Evolutionary conservation across 2,329 filamentous ascomycete species (phyloP), one percentile per base, ranked within the genome.

Genomic region (Pseudopyricularia cyperi): DNA sequence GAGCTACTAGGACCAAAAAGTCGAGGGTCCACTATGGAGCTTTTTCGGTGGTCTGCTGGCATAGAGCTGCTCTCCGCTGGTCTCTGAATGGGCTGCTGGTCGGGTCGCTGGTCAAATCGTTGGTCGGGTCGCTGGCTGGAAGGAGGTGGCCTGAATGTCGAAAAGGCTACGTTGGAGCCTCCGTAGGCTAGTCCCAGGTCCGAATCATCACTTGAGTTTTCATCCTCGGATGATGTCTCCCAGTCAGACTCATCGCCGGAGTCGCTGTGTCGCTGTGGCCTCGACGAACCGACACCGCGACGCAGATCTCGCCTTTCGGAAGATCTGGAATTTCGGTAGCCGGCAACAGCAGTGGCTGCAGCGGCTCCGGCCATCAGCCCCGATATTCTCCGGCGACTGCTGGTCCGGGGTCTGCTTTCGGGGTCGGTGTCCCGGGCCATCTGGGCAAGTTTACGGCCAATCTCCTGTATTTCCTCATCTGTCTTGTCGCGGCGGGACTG

Each of bases 1-100:
- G 77, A 82, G 61, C 82, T 83, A 52, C 74, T 66, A 14, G 77
- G 79, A 4, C 78, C 79, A 60, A 82, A 82, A 37, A 79, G 66
- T 54, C 69, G 66, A 12, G 78, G 80, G 56, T 81, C 78, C 47
- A 81, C 78, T 26, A 78, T 64, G 19, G 74, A 76, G 48, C 65
- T 70, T 61, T 72, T 75, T 17, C 42, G 64, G 59, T 48, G 69
- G 63, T 51, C 61, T 68, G 33, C 69, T 52, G 37, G 67, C 33
- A 46, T 33, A 14, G 49, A 24, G 17, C 34, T 49, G 32, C 32
- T 49, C 32, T 49, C 47, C 24, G 6, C 5, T 8, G 32, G 30
- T 14, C 47, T n/a, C 19, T 22, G 46, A n/a, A n/a, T n/a, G n/a
- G n/a, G n/a, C n/a, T n/a, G n/a, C n/a, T n/a, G n/a, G n/a, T n/a